A percentile compares a stretch with the other conserved stretches of the same genome.
phyloP scores from a whole-genome alignment of 495 filamentous ascomycete species.

The Rostrohypoxylon terebratum region DNA sequence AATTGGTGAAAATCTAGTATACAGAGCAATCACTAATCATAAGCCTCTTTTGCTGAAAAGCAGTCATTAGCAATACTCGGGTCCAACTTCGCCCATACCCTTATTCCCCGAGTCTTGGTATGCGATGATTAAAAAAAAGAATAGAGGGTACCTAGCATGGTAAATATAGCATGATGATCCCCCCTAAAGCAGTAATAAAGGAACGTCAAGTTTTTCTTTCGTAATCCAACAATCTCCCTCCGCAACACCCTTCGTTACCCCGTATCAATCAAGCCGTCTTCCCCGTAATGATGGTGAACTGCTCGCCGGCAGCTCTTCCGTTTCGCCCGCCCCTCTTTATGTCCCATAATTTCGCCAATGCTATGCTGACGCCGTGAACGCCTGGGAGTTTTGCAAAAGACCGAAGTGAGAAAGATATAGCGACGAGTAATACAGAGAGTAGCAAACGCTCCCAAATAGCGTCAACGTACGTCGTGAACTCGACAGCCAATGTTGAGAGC shows the following conservation, averaged over 20 bases:
- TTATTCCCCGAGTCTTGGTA: slow-evolving; percentile 8
- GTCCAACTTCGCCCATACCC: slow-evolving; percentile 15
- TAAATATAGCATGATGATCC: slow-evolving; percentile 11
- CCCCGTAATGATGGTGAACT: slow-evolving; percentile 23
- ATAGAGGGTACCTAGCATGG: slow-evolving; percentile 16
- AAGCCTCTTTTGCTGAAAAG: slow-evolving; percentile 30
- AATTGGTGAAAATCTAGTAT: slow-evolving; percentile 43
- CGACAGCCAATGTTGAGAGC: slow-evolving; percentile 8
- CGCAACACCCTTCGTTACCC: neutral
- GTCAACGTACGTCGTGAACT: slow-evolving; percentile 11
- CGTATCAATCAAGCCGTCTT: slow-evolving; percentile 10
- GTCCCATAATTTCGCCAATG: slow-evolving; percentile 34
- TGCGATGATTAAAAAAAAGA: slow-evolving; percentile 11
- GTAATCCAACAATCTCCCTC: slow-evolving; percentile 39
- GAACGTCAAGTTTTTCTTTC: slow-evolving; percentile 31
- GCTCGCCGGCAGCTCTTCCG: slow-evolving; percentile 38
- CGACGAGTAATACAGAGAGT: slow-evolving; percentile 17
- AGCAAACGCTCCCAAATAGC: neutral
- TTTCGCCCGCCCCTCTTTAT: slow-evolving; percentile 32
- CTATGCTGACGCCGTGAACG: slow-evolving; percentile 45
- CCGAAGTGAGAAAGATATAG: neutral
- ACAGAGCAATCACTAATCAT: slow-evolving; percentile 36
- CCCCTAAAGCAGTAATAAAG: slow-evolving; percentile 29
- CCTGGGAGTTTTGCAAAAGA: slow-evolving; percentile 19
- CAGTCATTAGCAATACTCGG: slow-evolving; percentile 35